phyloP scores from a whole-genome alignment of 73 alveolate genomes.

The Tetrahymena elliotti region DNA sequence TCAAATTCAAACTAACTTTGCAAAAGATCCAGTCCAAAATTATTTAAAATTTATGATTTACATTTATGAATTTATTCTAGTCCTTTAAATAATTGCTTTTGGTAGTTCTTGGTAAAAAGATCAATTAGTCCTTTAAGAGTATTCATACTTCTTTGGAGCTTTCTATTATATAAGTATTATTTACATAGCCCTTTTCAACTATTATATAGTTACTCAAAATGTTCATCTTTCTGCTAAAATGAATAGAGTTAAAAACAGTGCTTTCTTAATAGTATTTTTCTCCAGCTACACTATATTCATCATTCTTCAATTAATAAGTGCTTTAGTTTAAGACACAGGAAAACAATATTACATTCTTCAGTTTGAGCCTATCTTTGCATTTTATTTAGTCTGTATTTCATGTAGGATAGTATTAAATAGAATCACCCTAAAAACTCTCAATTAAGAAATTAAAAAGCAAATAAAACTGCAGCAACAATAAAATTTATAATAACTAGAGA shows the following conservation, averaged over 20 bases:
- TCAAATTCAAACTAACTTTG: neutral
- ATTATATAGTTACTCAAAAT: neutral
- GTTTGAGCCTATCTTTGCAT: neutral
- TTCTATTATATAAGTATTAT: neutral
- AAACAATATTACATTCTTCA: neutral
- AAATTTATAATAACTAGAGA: neutral
- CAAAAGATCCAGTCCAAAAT: neutral
- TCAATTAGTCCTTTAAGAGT: neutral
- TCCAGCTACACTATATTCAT: neutral
- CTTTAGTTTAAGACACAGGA: neutral
- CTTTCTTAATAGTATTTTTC: neutral
- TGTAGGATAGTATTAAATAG: neutral
- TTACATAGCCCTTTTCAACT: neutral
- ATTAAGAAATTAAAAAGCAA: neutral
- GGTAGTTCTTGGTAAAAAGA: neutral
- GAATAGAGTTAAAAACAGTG: neutral
- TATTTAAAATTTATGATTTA: neutral
- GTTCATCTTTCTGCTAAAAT: neutral
- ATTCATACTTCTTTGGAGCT: neutral
- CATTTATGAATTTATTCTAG: neutral
- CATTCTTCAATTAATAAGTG: neutral
- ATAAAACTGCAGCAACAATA: neutral
- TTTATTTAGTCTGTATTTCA: neutral
- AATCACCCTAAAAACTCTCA: neutral
- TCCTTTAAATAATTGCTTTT: neutral